Evolutionary conservation across 2,329 filamentous ascomycete species (phyloP).

Genomic region (Tolypocladium ovalisporum): DNA sequence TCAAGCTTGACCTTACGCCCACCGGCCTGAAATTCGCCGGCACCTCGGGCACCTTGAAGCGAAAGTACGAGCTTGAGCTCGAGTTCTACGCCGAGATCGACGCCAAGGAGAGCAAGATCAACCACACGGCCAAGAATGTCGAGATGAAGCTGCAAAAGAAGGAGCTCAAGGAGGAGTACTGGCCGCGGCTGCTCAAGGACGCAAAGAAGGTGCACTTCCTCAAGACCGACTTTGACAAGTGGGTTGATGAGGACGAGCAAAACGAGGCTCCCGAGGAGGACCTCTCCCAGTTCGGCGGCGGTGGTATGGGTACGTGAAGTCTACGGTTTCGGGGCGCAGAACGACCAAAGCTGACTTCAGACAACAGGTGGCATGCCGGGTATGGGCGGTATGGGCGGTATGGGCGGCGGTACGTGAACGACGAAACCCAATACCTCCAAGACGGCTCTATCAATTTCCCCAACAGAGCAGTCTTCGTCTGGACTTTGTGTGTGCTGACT

Average conservation of each 20-base stretch:
- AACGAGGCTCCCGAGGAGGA: constrained; percentile 81
- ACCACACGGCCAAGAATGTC: constrained; percentile 80
- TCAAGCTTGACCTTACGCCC: constrained; percentile 77
- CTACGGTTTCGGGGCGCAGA: background rate
- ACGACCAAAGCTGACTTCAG: background rate
- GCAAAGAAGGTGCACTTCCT: constrained; percentile 84
- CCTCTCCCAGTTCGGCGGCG: constrained; percentile 49
- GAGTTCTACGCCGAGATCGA: constrained; percentile 91
- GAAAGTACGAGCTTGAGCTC: constrained; percentile 74
- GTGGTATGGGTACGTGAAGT: constrained; percentile 43
- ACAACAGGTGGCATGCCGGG: constrained; percentile 41
- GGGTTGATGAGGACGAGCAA: constrained; percentile 98
- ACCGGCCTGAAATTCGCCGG: constrained; percentile 72
- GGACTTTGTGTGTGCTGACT: background rate
- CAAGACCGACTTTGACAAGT: constrained; percentile 99
- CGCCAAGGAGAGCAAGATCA: constrained; percentile 67
- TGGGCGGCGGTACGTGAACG: constrained; percentile 26
- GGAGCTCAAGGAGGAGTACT: constrained; percentile 88
- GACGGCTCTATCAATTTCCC: background rate
- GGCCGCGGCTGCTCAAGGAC: constrained; percentile 90
- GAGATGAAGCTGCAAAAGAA: constrained; percentile 95
- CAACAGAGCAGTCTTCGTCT: background rate
- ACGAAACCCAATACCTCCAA: background rate
- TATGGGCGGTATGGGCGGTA: constrained; percentile 29
- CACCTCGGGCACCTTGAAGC: constrained; percentile 73